Conservation (phyloP, 1,284 basidiomycete genomes). For the Apiotrichum mycotoxinovorans region DNA sequence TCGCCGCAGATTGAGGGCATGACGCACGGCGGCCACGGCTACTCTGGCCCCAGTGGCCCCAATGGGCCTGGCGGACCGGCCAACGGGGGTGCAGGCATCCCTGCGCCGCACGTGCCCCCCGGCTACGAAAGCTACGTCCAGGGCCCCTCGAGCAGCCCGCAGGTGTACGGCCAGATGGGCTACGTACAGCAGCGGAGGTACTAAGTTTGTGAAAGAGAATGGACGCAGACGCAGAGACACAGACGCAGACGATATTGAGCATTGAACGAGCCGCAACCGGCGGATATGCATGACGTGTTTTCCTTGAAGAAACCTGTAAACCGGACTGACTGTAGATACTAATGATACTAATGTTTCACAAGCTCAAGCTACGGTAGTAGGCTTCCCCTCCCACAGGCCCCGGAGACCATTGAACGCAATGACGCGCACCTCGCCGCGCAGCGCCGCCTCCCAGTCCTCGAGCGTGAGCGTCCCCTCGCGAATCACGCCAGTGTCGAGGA, state of each 20-base stretch:
- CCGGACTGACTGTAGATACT: no score
- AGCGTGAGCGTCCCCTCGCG: conserved; percentile 29
- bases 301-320: not conserved
- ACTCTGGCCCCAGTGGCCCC: no score
- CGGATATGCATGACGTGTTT: conserved; percentile 5
- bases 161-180: conserved; percentile 10
- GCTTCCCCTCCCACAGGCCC: conserved; percentile 43
- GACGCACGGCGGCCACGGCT: not conserved
- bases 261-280: not conserved
- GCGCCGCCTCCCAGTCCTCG: conserved; percentile 23
- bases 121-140: conserved; percentile 5
- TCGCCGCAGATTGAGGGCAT: conserved; percentile 2
- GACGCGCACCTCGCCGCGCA: conserved; percentile 24
- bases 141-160: conserved; percentile 1
- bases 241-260: not conserved
- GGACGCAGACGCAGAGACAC: not conserved
- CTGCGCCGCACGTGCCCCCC: not conserved
- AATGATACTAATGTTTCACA: no score
- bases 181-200: conserved; percentile 10
- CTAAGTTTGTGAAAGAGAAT: not conserved
- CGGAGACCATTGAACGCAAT: conserved; percentile 46
- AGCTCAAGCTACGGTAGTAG: no score
- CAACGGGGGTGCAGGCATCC: not conserved
- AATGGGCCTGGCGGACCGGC: not conserved
- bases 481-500: conserved; percentile 29